A percentile compares a stretch with the other conserved stretches of the same genome.
Evolutionary conservation across 129 eudicot species (phyloP).

Genomic region (Oenanthe sinensis): DNA sequence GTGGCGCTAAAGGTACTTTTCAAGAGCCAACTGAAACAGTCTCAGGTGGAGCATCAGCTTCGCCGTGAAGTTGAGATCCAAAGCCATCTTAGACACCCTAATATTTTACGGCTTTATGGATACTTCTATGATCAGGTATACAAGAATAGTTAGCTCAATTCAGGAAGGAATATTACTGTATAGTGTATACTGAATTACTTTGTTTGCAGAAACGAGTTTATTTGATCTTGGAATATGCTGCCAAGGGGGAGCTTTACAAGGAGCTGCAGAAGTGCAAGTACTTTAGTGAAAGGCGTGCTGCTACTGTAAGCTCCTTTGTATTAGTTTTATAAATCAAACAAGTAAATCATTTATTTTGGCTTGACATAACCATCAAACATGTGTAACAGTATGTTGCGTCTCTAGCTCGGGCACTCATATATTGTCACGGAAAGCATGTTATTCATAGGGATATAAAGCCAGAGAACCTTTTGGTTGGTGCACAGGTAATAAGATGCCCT

Average conservation of each 20-base stretch:
- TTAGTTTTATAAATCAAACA: background rate
- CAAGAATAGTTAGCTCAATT: background rate
- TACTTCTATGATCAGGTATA: slow-evolving; percentile 81
- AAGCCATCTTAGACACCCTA: slow-evolving; percentile 93
- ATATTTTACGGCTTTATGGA: slow-evolving; percentile 77
- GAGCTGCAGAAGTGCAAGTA: slow-evolving; percentile 78
- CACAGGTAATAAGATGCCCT: slow-evolving; percentile 41
- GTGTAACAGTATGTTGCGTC: slow-evolving; percentile 74
- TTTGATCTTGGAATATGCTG: slow-evolving; percentile 79
- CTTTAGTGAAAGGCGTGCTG: slow-evolving; percentile 72
- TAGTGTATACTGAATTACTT: background rate
- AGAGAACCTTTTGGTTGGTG: slow-evolving; percentile 81
- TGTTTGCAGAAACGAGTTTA: slow-evolving; percentile 86
- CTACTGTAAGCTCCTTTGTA: slow-evolving; percentile 44
- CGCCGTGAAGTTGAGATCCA: slow-evolving; percentile 98
- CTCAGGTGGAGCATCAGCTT: slow-evolving; percentile 96
- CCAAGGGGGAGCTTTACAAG: slow-evolving; percentile 87
- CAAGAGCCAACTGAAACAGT: slow-evolving; percentile 83
- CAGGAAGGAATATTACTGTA: background rate
- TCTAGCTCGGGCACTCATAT: slow-evolving; percentile 84
- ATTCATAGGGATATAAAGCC: slow-evolving; percentile 96
- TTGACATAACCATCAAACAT: background rate
- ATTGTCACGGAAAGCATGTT: slow-evolving; percentile 94
- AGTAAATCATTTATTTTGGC: background rate
- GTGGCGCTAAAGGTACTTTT: slow-evolving; percentile 89